A percentile compares a stretch with the other conserved stretches of the same genome.
phyloP scores from a whole-genome alignment of 1,284 basidiomycete genomes.

The Boletus holoroseus region DNA sequence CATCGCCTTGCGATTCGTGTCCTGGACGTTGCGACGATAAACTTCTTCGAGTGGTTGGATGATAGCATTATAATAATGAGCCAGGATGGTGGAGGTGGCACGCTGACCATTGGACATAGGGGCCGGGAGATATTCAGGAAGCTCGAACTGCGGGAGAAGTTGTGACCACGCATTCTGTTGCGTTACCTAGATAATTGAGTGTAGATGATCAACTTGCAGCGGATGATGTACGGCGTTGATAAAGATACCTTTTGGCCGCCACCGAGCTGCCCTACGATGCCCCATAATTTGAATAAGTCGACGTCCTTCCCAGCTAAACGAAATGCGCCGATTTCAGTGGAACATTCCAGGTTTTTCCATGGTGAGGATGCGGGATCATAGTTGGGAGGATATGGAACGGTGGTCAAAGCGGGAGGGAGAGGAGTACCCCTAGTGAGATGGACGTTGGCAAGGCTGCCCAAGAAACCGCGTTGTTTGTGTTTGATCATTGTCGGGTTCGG shows the following conservation, averaged over 20 bases:
- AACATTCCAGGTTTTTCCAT: slow-evolving; percentile 60
- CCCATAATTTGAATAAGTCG: slow-evolving; percentile 69
- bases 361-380: slow-evolving; percentile 57
- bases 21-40: slow-evolving; percentile 56
- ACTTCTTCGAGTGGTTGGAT: slow-evolving; percentile 64
- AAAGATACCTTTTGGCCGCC: slow-evolving; percentile 52
- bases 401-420: slow-evolving; percentile 62
- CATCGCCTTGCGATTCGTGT: slow-evolving; percentile 44
- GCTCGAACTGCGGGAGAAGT: slow-evolving; percentile 52
- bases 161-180: slow-evolving; percentile 48
- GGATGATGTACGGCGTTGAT: slow-evolving; percentile 5
- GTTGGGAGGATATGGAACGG: slow-evolving; percentile 44
- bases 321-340: slow-evolving; percentile 53
- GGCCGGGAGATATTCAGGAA: slow-evolving; percentile 54
- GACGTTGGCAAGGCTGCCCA: slow-evolving; percentile 50
- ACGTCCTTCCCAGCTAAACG: slow-evolving; percentile 74
- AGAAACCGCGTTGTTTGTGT: slow-evolving; percentile 53
- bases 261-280: slow-evolving; percentile 49
- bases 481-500: slow-evolving; percentile 33
- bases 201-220: slow-evolving; percentile 4
- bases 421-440: slow-evolving; percentile 52
- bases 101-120: slow-evolving; percentile 42
- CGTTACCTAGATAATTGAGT: slow-evolving; percentile 20
- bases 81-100: slow-evolving; percentile 47
- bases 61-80: slow-evolving; percentile 54